Percentiles rank a stretch among this genome's conserved stretches.
Evolutionary conservation across 2,329 filamentous ascomycete genomes (phyloP).

Genomic region (Aspergillus aculeatinus): DNA sequence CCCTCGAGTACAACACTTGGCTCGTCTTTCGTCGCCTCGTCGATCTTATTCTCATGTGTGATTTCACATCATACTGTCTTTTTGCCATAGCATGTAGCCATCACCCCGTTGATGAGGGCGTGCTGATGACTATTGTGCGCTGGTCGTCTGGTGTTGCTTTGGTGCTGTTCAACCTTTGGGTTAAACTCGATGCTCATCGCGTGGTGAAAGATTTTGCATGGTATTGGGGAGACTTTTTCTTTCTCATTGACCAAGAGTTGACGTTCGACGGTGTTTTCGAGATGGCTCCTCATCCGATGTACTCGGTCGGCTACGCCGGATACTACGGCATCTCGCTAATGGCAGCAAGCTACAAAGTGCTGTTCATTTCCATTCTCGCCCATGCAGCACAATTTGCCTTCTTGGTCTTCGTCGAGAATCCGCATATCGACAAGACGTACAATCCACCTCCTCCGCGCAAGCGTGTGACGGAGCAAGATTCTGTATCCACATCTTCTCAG

Average conservation of each 20-base stretch:
- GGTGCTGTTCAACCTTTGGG: conserved; percentile 95
- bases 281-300: conserved; percentile 98
- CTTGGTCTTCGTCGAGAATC: conserved; percentile 87
- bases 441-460: conserved; percentile 78
- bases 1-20: conserved; percentile 99
- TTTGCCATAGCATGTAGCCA: conserved; percentile 88
- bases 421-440: conserved; percentile 97
- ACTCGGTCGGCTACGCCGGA: conserved; percentile 94
- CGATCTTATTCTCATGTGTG: conserved; percentile 97
- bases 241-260: conserved; percentile 93
- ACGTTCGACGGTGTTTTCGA: conserved; percentile 99
- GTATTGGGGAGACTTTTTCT: conserved; percentile 99
- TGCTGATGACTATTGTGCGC: conserved; percentile 67
- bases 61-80: conserved; percentile 94
- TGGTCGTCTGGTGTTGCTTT: conserved; percentile 77
- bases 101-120: conserved; percentile 69
- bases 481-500: conserved; percentile 27
- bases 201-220: conserved; percentile 99
- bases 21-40: conserved; percentile 92
- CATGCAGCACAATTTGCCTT: conserved; percentile 95
- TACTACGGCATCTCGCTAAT: conserved; percentile 99
- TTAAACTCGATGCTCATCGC: conserved; percentile 94
- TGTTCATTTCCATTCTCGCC: conserved; percentile 93
- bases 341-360: conserved; percentile 94
- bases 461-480: conserved; percentile 37